Evolutionary conservation across 2,329 filamentous ascomycete genomes (phyloP).

Genomic region (Peltaster fructicola): DNA sequence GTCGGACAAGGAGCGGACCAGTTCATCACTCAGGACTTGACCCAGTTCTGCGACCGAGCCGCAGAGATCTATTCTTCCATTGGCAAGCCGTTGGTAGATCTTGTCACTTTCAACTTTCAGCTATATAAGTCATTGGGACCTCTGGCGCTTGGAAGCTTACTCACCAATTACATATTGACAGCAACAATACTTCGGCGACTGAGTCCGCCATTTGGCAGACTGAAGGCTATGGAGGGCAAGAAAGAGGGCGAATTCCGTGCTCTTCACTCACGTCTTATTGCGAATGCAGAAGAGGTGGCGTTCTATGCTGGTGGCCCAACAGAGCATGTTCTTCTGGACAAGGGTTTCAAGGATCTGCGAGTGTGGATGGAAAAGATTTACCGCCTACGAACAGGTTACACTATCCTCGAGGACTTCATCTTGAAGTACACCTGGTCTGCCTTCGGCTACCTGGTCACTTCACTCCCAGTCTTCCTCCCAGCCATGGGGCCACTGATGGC

Average conservation of each 20-base stretch:
- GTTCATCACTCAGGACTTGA: conserved; percentile 93
- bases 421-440: conserved; percentile 98
- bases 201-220: conserved; percentile 88
- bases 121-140: conserved; percentile 82
- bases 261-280: conserved; percentile 77
- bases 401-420: conserved; percentile 96
- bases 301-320: conserved; percentile 94
- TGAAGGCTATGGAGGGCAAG: conserved; percentile 88
- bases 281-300: conserved; percentile 92
- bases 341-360: conserved; percentile 81
- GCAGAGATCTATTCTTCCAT: conserved; percentile 88
- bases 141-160: conserved; percentile 64
- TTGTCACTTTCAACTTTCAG: conserved; percentile 96
- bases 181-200: conserved; percentile 74
- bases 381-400: conserved; percentile 92
- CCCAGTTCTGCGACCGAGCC: conserved; percentile 82
- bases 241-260: conserved; percentile 91
- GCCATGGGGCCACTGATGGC: conserved; percentile 48
- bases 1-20: conserved; percentile 86
- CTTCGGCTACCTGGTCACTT: conserved; percentile 86
- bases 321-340: conserved; percentile 82
- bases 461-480: conserved; percentile 82
- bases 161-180: conserved; percentile 88
- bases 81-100: conserved; percentile 93
- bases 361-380: conserved; percentile 98